phyloP scores from a whole-genome alignment of 2,329 filamentous ascomycete species.

The Metarhizium anisopliae region DNA sequence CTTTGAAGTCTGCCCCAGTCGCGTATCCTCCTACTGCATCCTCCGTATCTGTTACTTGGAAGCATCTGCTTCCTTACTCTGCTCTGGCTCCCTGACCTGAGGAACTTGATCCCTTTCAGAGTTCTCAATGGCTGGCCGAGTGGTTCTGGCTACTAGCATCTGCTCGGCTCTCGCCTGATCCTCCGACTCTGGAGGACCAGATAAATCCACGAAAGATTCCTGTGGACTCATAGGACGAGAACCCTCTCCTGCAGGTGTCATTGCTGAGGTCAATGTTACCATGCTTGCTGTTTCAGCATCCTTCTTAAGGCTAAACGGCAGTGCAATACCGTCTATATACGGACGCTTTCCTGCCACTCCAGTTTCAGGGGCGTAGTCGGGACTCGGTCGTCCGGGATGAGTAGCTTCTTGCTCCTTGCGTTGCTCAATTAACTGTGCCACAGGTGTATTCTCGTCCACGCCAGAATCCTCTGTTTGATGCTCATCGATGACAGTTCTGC shows the following conservation, averaged over 20 bases:
- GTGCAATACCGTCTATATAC: constrained; percentile 58
- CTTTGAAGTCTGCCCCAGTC: background rate
- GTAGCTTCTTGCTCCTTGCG: constrained; percentile 29
- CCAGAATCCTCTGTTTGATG: constrained; percentile 31
- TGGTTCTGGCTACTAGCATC: constrained; percentile 4
- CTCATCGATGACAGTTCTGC: constrained; percentile 40
- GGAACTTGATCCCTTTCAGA: constrained; percentile 35
- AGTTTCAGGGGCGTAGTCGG: constrained; percentile 33
- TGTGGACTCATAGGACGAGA: constrained; percentile 24
- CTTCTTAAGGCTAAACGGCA: constrained; percentile 61
- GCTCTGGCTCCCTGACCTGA: constrained; percentile 11
- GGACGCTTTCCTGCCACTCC: constrained; percentile 53
- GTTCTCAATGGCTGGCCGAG: constrained; percentile 38
- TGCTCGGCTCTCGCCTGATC: constrained; percentile 7
- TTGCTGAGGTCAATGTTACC: constrained; percentile 49
- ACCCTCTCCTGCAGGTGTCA: constrained; percentile 16
- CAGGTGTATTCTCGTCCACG: constrained; percentile 30
- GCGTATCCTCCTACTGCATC: background rate
- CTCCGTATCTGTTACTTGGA: background rate
- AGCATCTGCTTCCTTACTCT: background rate
- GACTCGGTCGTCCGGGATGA: constrained; percentile 34
- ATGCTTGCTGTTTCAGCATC: constrained; percentile 61
- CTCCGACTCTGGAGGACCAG: constrained; percentile 1
- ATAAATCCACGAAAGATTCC: constrained; percentile 1
- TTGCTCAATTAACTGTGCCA: constrained; percentile 33